A percentile compares a stretch with the other conserved stretches of the same genome.
phyloP scores from a whole-genome alignment of 2,329 filamentous ascomycete species.

The Colletotrichum euphorbiae region DNA sequence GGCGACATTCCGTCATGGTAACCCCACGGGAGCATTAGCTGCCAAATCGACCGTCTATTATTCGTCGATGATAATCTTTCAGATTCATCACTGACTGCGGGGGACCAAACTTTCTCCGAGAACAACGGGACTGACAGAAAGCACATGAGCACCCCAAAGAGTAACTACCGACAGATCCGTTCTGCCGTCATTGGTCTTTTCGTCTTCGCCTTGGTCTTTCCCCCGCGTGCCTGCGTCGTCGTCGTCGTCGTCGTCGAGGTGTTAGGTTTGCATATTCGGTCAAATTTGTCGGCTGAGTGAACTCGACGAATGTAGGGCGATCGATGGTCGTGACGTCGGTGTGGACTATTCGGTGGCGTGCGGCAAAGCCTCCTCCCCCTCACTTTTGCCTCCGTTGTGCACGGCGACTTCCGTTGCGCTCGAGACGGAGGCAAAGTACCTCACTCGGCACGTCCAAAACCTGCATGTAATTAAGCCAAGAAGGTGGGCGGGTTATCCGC shows the following conservation, averaged over 20 bases:
- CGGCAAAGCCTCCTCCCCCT: constrained; percentile 7
- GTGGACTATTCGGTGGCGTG: constrained; percentile 26
- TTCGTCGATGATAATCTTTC: constrained; percentile 17
- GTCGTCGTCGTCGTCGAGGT: no score
- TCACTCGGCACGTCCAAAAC: neutral
- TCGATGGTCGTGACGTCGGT: constrained; percentile 6
- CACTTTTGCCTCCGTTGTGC: constrained; percentile 26
- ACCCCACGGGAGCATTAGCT: constrained; percentile 3
- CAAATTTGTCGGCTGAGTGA: neutral
- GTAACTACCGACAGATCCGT: no score
- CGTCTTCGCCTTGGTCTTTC: no score
- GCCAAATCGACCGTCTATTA: constrained; percentile 24
- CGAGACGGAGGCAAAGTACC: neutral
- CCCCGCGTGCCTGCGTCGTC: no score
- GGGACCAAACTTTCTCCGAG: neutral
- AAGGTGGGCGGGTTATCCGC: neutral
- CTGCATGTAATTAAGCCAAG: constrained; percentile 2
- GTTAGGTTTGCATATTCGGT: neutral
- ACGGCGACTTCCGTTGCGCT: constrained; percentile 1
- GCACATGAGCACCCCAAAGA: no score
- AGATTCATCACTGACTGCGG: constrained; percentile 3
- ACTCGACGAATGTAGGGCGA: neutral
- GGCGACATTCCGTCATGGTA: constrained; percentile 19
- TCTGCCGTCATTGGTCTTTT: no score
- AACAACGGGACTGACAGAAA: neutral